phyloP scores from a whole-genome alignment of 208 protist genomes.

The Angomonas ambiguus region DNA sequence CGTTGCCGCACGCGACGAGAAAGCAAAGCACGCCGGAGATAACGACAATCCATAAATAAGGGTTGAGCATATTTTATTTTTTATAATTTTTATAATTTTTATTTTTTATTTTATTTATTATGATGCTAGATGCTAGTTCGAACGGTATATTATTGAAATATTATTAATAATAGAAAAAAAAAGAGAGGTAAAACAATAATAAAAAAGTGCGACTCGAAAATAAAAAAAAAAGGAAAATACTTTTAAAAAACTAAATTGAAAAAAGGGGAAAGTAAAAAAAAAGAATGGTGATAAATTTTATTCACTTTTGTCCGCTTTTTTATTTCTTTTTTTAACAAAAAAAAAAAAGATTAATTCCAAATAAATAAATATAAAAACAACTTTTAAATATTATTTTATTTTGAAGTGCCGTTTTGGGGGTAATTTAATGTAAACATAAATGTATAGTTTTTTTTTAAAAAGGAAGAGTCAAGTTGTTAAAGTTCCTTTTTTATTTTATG shows the following conservation, averaged over 20 bases:
- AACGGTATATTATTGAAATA: too few relatives aligned
- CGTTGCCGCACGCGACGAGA: conserved; percentile 63
- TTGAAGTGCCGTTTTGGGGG: not conserved
- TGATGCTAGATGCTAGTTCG: not conserved
- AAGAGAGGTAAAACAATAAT: conserved; percentile 6
- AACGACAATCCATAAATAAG: conserved; percentile 74
- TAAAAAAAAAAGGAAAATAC: not conserved
- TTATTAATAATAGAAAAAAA: conserved; percentile 1
- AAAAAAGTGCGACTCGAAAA: not conserved
- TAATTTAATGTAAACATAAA: not conserved
- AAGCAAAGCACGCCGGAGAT: conserved; percentile 65
- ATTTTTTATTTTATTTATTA: conserved; percentile 7
- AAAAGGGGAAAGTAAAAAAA: not conserved
- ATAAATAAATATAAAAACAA: too few relatives aligned
- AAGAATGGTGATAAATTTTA: not conserved
- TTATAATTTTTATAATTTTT: not conserved
- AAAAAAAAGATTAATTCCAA: conserved; percentile 10
- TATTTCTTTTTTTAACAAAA: not conserved
- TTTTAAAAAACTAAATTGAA: not conserved
- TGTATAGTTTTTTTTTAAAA: not conserved
- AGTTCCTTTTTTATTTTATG: not conserved
- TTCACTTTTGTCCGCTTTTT: not conserved
- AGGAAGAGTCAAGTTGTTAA: not conserved
- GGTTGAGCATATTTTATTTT: conserved; percentile 28
- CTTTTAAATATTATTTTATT: too few relatives aligned